Percentiles rank a stretch among this genome's conserved stretches.
Evolutionary conservation across 352 stramenopile species (phyloP).

Genomic region (Phytophthora megakarya): DNA sequence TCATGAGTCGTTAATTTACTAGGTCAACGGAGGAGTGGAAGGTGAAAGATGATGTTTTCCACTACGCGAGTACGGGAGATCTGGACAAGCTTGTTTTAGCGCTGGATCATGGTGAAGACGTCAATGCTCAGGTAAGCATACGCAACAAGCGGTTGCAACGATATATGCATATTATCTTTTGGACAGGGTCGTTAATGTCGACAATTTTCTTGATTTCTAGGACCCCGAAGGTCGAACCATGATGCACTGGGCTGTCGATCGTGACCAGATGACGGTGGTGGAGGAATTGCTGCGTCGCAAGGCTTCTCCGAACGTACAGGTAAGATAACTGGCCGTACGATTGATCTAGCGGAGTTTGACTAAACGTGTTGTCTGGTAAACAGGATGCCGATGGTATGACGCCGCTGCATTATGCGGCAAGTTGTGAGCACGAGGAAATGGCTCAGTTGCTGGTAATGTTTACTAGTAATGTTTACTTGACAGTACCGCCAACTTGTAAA

Average conservation of each 20-base stretch:
- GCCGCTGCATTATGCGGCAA: slow-evolving; percentile 76
- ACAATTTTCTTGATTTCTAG: slow-evolving; percentile 27
- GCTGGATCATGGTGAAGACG: slow-evolving; percentile 46
- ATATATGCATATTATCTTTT: slow-evolving; percentile 1
- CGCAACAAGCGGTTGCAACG: too few species aligned
- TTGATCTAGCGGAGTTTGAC: slow-evolving; percentile 5
- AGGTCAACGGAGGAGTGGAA: slow-evolving; percentile 83
- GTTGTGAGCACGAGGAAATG: slow-evolving; percentile 73
- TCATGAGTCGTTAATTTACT: neutral
- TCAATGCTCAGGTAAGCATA: slow-evolving; percentile 51
- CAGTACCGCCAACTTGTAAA: slow-evolving; percentile 6
- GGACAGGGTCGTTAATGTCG: neutral
- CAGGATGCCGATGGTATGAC: slow-evolving; percentile 84
- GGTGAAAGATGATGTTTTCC: slow-evolving; percentile 70
- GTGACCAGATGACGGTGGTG: slow-evolving; percentile 56
- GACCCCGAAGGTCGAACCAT: slow-evolving; percentile 80
- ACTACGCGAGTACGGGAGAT: slow-evolving; percentile 73
- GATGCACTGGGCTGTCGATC: slow-evolving; percentile 82
- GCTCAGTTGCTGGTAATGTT: slow-evolving; percentile 59
- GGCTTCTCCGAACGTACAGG: slow-evolving; percentile 65
- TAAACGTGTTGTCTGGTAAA: slow-evolving; percentile 8
- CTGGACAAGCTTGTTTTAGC: slow-evolving; percentile 53
- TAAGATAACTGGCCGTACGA: slow-evolving; percentile 14
- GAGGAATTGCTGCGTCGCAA: slow-evolving; percentile 57
- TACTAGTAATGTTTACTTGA: slow-evolving; percentile 24